Evolutionary conservation across 495 filamentous ascomycete genomes (phyloP), one percentile per base, ranked within the genome.

Genomic region (Lindgomyces ingoldianus): DNA sequence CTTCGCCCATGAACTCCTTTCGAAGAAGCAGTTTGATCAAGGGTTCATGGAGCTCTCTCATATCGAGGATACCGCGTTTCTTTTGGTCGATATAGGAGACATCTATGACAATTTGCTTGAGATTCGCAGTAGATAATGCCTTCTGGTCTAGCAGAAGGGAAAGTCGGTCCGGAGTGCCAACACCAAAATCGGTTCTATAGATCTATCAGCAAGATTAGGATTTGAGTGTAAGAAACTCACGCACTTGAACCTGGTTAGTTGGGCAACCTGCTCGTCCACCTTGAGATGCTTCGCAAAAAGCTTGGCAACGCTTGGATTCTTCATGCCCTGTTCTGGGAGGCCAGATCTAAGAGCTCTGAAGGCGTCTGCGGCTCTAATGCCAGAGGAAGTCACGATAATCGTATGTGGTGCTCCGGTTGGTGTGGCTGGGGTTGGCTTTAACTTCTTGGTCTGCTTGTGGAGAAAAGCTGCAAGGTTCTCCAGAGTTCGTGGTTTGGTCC

Each of bases 221-320:
- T 24, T 25, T 3, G 49, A 4, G 25, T 19, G 11, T 4, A 19
- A 1, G 24, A 62, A 12, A 26, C 6, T 56, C 2, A 61, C 72
- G 52, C 77, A 84, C 80, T 83, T 80, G 45, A 58, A 51, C 77
- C 76, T 90, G 75, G 78, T 75, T 16, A 93, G 83, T 74, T 88
- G 89, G 50, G 89, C 82, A 57, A 93, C 85, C 18, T 91, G 89
- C 65, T 97, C 95, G 55, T 89, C 83, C 4, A 98, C 67, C 76
- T 98, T 98, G 78, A 98, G 96, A 65, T 98, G 94, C 73, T 98
- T 98, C 8, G 95, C 93, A 74, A 98, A 98, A 52, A 98, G 80
- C 75, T 98, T 98, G 22, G 89, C 91, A 1, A 98, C 86, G 46
- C 81, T 79, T 4, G 56, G 53, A 25, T 59, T 62, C 54, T 62